phyloP scores from a whole-genome alignment of 148 eudicot genomes.

The Heliamphora exappendiculata region DNA sequence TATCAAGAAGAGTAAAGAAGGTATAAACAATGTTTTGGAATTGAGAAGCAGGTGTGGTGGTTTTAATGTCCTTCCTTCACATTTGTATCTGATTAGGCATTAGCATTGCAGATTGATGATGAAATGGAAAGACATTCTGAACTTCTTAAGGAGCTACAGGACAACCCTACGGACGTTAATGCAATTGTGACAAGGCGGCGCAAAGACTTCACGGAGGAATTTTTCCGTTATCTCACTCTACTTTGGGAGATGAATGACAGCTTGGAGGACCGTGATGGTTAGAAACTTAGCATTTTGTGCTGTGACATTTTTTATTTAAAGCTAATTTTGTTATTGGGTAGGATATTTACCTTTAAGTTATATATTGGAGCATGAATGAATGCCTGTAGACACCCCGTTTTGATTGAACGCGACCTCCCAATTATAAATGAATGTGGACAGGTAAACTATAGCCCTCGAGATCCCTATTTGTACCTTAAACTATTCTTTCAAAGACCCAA shows the following conservation, averaged over 20 bases:
- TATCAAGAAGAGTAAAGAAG: constrained; percentile 70
- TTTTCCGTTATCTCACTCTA: constrained; percentile 69
- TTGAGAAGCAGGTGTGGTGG: not conserved
- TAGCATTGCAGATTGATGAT: constrained; percentile 79
- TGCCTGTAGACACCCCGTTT: too few species aligned
- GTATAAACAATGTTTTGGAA: constrained; percentile 18
- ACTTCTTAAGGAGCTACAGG: constrained; percentile 72
- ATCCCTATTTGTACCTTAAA: too few species aligned
- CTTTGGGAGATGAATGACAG: constrained; percentile 62
- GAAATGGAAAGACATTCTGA: constrained; percentile 78
- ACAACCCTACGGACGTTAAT: constrained; percentile 76
- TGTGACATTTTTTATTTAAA: not conserved
- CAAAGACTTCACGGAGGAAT: constrained; percentile 69
- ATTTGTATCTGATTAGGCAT: constrained; percentile 20
- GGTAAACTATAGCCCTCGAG: too few species aligned
- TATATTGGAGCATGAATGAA: too few species aligned
- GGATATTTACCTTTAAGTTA: not conserved
- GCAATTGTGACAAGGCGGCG: constrained; percentile 80
- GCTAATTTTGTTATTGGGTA: not conserved
- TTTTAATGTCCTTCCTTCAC: not conserved
- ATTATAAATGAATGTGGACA: too few species aligned
- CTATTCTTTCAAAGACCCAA: too few species aligned
- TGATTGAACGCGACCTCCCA: too few species aligned
- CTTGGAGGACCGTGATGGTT: constrained; percentile 96
- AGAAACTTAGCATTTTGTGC: constrained; percentile 9